Base-by-base conservation (phyloP, 208 protist species). In the Wallacemonas sp. region DNA sequence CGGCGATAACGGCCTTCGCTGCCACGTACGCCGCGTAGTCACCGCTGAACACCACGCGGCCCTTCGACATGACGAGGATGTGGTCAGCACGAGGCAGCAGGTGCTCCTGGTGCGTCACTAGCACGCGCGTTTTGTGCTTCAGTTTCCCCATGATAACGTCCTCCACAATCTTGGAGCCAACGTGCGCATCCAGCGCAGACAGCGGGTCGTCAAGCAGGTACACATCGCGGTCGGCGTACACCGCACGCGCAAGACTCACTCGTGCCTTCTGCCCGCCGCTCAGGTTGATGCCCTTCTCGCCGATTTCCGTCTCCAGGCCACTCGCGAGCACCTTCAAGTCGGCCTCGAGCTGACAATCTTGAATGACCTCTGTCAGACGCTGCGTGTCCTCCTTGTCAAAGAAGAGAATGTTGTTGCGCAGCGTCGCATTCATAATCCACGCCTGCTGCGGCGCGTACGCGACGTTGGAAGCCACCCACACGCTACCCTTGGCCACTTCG, bases 61-160 rank as follows among this genome's bases (percentile, higher is more conserved):
- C 88, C 9, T 69, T 50, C n/a, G 79, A 57, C 46, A 98, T 27
- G 0, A 97, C 79, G 19, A 98, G 68, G 45, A 98, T 81, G 27
- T 85, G 66, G 58, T 98, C 93, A 0, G 81, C 86, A 0, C 81
- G 36, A 1, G 69, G 41, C 13, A 98, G 39, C 13, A 93, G 83
- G 62, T 98, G 96, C n/a, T 98, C 41, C 50, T 96, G 89, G 78
- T 98, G 96, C 9, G 97, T 98, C 8, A 97, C 93, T 0, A 99
- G 76, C 6, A 99, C 59, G 8, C 91, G 79, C 8, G 95, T 97
- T 62, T 91, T 97, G 22, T 52, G 42, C 2, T 21, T 41, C 21
- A 99, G 72, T 2, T 60, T n/a, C n/a, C 93, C 72, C 0, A 80
- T 41, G 3, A 92, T 37, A 12, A 78, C 59, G 33, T 89, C 78